phyloP scores from a whole-genome alignment of 495 filamentous ascomycete genomes.

The Xanthoparmelia taractica region DNA sequence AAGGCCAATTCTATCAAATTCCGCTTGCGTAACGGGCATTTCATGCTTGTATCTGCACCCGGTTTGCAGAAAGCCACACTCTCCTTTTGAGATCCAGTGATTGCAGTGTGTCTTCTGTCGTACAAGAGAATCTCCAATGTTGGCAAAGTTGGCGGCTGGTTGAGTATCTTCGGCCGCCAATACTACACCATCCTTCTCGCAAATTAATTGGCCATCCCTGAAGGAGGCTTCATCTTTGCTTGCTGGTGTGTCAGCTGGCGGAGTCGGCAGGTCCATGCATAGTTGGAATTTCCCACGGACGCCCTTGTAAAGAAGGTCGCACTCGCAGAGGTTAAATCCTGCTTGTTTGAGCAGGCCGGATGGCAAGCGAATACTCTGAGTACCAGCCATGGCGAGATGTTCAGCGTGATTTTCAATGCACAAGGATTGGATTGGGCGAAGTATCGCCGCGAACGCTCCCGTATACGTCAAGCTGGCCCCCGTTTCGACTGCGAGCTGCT shows the following conservation, averaged over 20 bases:
- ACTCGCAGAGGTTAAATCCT: constrained; percentile 2
- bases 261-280: background rate
- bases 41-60: constrained; percentile 83
- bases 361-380: background rate
- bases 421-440: background rate
- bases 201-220: background rate
- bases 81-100: constrained; percentile 76
- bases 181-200: background rate
- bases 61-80: constrained; percentile 74
- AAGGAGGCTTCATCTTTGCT: background rate
- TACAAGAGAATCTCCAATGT: background rate
- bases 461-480: background rate
- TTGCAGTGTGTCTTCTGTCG: constrained; percentile 71
- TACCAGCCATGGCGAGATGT: background rate
- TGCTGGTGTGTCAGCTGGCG: background rate
- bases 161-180: background rate
- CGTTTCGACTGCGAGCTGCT: background rate
- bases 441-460: background rate
- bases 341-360: background rate
- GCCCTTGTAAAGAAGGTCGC: background rate
- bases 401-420: background rate
- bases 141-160: background rate
- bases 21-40: constrained; percentile 59
- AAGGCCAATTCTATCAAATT: constrained; percentile 56
- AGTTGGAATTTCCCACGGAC: background rate